Base-by-base conservation (phyloP, 1,284 basidiomycete species). In the Trametes sp. region DNA sequence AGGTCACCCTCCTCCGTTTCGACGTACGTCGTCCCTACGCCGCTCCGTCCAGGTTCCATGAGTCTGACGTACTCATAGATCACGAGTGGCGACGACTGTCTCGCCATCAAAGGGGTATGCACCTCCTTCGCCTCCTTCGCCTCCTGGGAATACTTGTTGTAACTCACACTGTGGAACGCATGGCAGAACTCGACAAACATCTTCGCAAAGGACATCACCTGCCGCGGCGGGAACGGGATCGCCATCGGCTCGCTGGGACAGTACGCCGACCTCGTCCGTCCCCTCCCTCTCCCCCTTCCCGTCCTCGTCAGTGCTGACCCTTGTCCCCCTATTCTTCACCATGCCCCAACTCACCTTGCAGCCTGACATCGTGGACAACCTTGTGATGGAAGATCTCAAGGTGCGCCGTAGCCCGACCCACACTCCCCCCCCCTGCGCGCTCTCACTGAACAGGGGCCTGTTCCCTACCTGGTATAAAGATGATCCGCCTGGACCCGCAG, bases 211-310 rank as follows among this genome's bases (percentile, higher is more conserved):
- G 84, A 85, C 68, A 78, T 86, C 41, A 82, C 81, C 26, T 87
- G 87, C 65, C 77, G 80, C 26, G 87, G 87, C n/a, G 87, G 87
- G 11, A 88, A 87, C 61, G 87, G 87, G 3, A 82, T 89, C 46
- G 86, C 87, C 0, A 82, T 89, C 65, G 87, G 87, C 19, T 87
- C 85, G 4, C 75, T 88, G 19, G 87, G 84, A 0, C 87, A 89
- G 71, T 89, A 89, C 68, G 74, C 75, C 3, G 79, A 85, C 62
- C 67, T 87, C 66, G 84, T 86, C 57, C 64, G 80, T 66, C 8
- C 36, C 28, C 5, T 8, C 13, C 45, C 6, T 19, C 1, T 31
- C 31, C 1, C 42, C 16, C 1, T 8, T 3, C 2, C 7, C 29
- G 14, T 1, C 24, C 26, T 63, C 29, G n/a, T n/a, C n/a, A n/a